Base-by-base conservation (phyloP, 371 early-diverging fungal species). In the Mucor mucedo region DNA sequence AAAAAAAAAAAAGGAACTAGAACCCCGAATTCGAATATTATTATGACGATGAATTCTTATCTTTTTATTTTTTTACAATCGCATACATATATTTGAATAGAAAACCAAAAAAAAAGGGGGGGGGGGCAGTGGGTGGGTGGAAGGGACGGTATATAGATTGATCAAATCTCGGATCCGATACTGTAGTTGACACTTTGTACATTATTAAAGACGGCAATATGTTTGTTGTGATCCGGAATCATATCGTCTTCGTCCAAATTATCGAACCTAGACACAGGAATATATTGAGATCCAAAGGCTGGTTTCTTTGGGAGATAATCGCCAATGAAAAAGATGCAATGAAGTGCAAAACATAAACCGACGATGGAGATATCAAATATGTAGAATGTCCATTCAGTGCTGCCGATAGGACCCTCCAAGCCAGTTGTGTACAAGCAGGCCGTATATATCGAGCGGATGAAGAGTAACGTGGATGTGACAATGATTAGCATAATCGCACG, bases 321-420 rank as follows among this genome's bases (percentile, higher is more conserved):
- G 6, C 63, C 63, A 49, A 63, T 55, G 38, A 55, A 63, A 4
- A 39, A 30, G 7, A 56, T 3, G 33, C 10, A 3, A 38, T 63
- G 55, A 9, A 49, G 5, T 27, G 48, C 6, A 56, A 55, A 56
- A n/a, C 56, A 27, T 4, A 30, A 40, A 11, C 28, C 9, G 9
- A 63, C 30, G n/a, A 44, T 44, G n/a, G 32, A 38, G 4, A 28
- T 11, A 39, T 65, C 65, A 35, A 65, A 65, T 4, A 58, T n/a
- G 45, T 65, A 65, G 42, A 65, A 65, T 21, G 59, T 54, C 65
- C 65, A 65, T 54, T 65, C 65, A 5, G 53, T 10, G 2, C 27
- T 38, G 5, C 45, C 59, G 4, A 65, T 58, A 58, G 45, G 45
- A 7, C 59, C 58, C 29, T 14, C 54, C n/a, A 38, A 38, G 2